A percentile compares a stretch with the other conserved stretches of the same genome.
These are phyloP conservation scores for Rhodocollybia butyracea DNA, from an alignment of 768 basidiomycete genomes.

Conservation along the genomic window DNA sequence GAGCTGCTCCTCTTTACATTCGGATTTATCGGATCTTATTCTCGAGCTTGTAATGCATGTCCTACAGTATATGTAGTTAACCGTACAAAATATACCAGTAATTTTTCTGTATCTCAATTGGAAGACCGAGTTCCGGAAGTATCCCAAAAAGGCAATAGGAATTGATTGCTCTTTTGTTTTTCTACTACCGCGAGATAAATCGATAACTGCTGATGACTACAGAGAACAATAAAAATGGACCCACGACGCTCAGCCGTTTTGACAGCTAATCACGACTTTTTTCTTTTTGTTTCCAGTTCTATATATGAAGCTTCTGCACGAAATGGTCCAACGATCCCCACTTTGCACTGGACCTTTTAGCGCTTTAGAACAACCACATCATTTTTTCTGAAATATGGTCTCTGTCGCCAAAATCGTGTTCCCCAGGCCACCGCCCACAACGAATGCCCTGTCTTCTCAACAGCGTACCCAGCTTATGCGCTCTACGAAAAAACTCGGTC, in stretches of 20 bases:
- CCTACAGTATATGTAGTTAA: no score
- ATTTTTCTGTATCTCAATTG: no score
- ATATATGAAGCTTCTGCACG: not conserved
- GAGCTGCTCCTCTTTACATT: slow-evolving; percentile 4
- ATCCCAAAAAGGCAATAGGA: no score
- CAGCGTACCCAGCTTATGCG: slow-evolving; percentile 57
- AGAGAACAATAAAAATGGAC: not conserved
- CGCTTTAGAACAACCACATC: no score
- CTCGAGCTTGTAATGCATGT: no score
- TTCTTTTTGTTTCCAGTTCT: not conserved
- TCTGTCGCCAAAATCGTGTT: slow-evolving; percentile 32
- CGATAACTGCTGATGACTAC: not conserved
- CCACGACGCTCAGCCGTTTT: not conserved
- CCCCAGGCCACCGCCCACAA: slow-evolving; percentile 55
- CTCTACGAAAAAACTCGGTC: slow-evolving; percentile 56
- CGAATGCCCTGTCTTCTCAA: slow-evolving; percentile 45
- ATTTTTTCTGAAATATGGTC: no score
- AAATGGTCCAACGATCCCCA: not conserved
- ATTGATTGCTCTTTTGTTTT: not conserved
- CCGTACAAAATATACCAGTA: no score
- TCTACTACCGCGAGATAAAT: not conserved
- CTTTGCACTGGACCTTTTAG: no score
- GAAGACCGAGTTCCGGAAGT: no score
- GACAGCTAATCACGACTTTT: not conserved
- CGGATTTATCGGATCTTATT: slow-evolving; percentile 8